A percentile compares a stretch with the other conserved stretches of the same genome.
Conservation (phyloP, 352 stramenopile genomes). For the Globisporangium barbulae region DNA sequence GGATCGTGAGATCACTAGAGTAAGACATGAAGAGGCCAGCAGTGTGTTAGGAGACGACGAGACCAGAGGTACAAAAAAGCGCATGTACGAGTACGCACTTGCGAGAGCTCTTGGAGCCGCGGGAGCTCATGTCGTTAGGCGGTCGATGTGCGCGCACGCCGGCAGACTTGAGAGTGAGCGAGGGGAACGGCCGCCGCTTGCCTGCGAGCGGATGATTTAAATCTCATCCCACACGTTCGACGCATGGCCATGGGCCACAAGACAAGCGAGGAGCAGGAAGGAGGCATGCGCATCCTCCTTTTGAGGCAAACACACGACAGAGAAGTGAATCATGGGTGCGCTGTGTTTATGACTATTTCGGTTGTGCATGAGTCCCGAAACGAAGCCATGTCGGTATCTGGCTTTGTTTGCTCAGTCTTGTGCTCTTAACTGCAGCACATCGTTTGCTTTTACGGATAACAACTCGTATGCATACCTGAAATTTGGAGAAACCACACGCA, state of each 20-base stretch:
- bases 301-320: neutral
- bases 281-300: neutral
- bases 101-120: slow-evolving; percentile 8
- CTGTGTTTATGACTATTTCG: too few species aligned
- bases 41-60: neutral
- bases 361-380: too few species aligned
- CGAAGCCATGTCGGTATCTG: too few species aligned
- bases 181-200: neutral
- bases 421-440: too few species aligned
- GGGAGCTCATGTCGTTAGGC: slow-evolving; percentile 6
- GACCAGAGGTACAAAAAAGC: neutral
- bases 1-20: slow-evolving; percentile 28
- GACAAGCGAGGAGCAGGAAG: neutral
- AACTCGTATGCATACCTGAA: too few species aligned
- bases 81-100: neutral
- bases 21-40: neutral
- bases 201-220: neutral
- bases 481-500: too few species aligned
- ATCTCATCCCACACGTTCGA: neutral
- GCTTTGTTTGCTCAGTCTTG: too few species aligned
- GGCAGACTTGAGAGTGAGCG: neutral
- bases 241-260: neutral
- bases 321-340: too few species aligned
- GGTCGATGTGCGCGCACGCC: neutral
- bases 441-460: too few species aligned